Evolutionary conservation across 1,284 basidiomycete genomes (phyloP).

Genomic region (Schizophyllum amplum): DNA sequence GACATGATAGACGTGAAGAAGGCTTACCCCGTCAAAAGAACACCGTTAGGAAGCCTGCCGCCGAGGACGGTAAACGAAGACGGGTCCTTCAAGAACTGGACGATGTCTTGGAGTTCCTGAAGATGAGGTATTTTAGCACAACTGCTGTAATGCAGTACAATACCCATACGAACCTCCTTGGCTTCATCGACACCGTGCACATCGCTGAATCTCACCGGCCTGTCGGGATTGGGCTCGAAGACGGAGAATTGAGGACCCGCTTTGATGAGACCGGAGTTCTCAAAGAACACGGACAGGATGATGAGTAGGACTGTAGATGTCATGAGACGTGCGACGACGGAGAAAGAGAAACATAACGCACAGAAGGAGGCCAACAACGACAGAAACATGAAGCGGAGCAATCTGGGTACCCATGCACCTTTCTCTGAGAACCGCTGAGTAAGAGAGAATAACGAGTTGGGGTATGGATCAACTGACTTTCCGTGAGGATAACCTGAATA

Average conservation of each 20-base stretch:
- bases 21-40: constrained; percentile 72
- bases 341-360: constrained; percentile 21
- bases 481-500: constrained; percentile 72
- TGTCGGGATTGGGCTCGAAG: constrained; percentile 71
- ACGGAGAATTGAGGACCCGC: constrained; percentile 70
- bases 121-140: constrained; percentile 2
- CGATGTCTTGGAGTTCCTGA: constrained; percentile 87
- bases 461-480: constrained; percentile 43
- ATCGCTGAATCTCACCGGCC: constrained; percentile 83
- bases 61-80: constrained; percentile 82
- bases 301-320: constrained; percentile 65
- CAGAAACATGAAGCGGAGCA: constrained; percentile 54
- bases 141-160: background rate
- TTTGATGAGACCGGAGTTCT: constrained; percentile 88
- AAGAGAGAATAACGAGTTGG: constrained; percentile 3
- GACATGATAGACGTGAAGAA: background rate
- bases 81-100: constrained; percentile 89
- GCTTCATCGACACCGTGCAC: constrained; percentile 95
- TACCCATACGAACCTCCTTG: constrained; percentile 51
- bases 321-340: constrained; percentile 2
- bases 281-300: constrained; percentile 80
- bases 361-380: constrained; percentile 43
- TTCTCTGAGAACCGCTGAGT: constrained; percentile 42
- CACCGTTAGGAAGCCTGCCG: constrained; percentile 87
- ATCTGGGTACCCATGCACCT: constrained; percentile 53